Evolutionary conservation across 345 rosid genomes (phyloP).

Genomic region (Lepidium africanum): DNA sequence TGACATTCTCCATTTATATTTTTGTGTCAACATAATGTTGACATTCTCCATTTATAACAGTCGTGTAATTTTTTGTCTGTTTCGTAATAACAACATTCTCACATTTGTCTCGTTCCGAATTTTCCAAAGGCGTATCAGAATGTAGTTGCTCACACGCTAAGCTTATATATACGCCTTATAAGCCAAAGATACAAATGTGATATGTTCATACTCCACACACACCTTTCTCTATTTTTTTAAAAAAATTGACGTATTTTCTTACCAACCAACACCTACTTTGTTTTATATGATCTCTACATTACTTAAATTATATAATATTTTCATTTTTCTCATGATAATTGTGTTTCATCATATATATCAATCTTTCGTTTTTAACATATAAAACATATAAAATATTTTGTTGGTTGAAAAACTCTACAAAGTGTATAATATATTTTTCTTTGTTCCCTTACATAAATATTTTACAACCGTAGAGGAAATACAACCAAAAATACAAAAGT

Average conservation of each 20-base stretch:
- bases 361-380: neutral
- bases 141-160: constrained; percentile 26
- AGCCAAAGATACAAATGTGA: neutral
- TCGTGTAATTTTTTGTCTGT: constrained; percentile 13
- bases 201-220: neutral
- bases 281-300: neutral
- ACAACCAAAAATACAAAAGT: no score
- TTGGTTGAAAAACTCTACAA: neutral
- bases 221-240: neutral
- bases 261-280: constrained; percentile 11
- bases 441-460: no score
- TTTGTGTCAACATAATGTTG: no score
- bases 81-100: constrained; percentile 5
- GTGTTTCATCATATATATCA: neutral
- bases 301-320: neutral
- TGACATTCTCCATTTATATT: no score
- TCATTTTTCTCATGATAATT: neutral
- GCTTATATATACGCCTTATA: neutral
- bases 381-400: neutral
- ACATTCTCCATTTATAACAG: no score
- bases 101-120: neutral
- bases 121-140: constrained; percentile 9
- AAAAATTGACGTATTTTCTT: neutral
- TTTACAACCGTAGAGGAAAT: no score
- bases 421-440: no score